Percentiles rank a stretch among this genome's conserved stretches.
phyloP scores from a whole-genome alignment of 2,329 filamentous ascomycete genomes.

The Diatrype stigma region DNA sequence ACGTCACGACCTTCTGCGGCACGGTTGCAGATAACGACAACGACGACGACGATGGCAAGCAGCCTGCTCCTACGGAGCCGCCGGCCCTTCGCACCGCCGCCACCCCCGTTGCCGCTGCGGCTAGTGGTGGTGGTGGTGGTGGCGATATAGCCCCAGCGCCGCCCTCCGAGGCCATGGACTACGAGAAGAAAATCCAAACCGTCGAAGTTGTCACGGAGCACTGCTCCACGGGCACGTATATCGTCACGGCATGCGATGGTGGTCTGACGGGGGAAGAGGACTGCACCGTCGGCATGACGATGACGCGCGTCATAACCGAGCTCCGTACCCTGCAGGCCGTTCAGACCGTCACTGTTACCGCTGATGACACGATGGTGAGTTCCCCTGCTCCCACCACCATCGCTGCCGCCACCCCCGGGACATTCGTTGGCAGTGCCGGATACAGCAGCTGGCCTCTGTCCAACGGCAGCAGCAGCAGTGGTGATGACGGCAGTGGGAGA shows the following conservation, averaged over 20 bases:
- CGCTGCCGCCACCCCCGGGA: too few relatives aligned
- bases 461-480: background rate
- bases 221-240: slow-evolving; percentile 13
- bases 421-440: too few relatives aligned
- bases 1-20: slow-evolving; percentile 20
- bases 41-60: too few relatives aligned
- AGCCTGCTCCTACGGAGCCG: slow-evolving; percentile 2
- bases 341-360: background rate
- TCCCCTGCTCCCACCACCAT: too few relatives aligned
- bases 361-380: background rate
- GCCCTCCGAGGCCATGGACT: background rate
- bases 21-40: slow-evolving; percentile 1
- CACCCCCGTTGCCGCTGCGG: background rate
- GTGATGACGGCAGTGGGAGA: background rate
- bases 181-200: background rate
- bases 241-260: slow-evolving; percentile 12
- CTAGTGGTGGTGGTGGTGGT: too few relatives aligned
- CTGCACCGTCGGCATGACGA: slow-evolving; percentile 14
- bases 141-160: background rate
- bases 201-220: slow-evolving; percentile 7
- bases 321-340: slow-evolving; percentile 9
- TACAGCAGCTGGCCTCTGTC: background rate
- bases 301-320: slow-evolving; percentile 15
- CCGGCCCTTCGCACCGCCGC: background rate
- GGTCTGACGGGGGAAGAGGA: slow-evolving; percentile 14